Evolutionary conservation across 202 grass and related monocot species (phyloP).

Genomic region (Hordeum pubiflorum): DNA sequence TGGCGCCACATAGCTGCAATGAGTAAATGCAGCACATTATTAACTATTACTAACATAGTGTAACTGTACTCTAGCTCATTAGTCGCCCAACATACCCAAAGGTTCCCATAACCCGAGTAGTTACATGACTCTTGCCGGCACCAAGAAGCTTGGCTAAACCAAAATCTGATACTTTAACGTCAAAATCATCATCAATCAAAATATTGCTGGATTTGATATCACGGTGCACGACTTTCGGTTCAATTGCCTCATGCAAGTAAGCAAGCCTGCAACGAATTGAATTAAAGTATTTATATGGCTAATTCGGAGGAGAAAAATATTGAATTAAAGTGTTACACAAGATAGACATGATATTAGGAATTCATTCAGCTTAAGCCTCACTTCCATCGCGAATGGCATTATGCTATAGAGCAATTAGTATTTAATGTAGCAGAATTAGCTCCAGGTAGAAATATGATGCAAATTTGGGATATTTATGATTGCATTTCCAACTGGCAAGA

Average conservation of each 20-base stretch:
- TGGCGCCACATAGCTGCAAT: conserved; percentile 83
- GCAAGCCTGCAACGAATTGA: conserved; percentile 61
- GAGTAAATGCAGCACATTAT: conserved; percentile 13
- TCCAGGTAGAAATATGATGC: neutral
- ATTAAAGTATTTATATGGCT: neutral
- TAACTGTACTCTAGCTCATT: neutral
- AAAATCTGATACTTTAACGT: conserved; percentile 97
- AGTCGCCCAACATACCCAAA: conserved; percentile 72
- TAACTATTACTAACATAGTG: neutral
- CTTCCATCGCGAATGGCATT: neutral
- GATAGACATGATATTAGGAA: neutral
- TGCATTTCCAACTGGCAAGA: neutral
- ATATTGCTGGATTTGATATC: conserved; percentile 98
- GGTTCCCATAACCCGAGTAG: conserved; percentile 98
- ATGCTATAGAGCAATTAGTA: conserved; percentile 14
- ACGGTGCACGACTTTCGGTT: conserved; percentile 98
- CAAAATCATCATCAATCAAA: conserved; percentile 94
- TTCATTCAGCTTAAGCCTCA: neutral
- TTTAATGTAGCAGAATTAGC: neutral
- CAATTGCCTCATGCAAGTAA: conserved; percentile 98
- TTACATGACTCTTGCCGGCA: conserved; percentile 97
- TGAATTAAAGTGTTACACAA: neutral
- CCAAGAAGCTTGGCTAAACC: conserved; percentile 95
- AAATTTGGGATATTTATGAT: neutral
- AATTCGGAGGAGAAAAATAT: neutral